phyloP scores from a whole-genome alignment of 192 early-diverging fungal genomes.

The Umbelopsis sp. region DNA sequence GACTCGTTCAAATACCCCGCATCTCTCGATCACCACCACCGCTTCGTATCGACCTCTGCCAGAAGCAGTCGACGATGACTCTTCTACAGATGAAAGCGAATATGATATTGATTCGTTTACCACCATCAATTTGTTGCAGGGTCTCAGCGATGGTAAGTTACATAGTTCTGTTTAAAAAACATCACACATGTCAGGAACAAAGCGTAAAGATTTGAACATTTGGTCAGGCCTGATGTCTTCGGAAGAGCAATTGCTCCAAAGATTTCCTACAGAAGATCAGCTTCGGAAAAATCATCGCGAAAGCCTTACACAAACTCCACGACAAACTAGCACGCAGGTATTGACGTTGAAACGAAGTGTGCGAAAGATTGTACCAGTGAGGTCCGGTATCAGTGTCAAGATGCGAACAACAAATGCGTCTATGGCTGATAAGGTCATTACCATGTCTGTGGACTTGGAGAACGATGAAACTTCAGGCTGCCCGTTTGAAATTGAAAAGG shows the following conservation, averaged over 20 bases:
- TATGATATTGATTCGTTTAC: constrained; percentile 56
- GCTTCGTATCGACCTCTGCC: constrained; percentile 40
- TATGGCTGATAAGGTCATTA: constrained; percentile 56
- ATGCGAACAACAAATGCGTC: constrained; percentile 65
- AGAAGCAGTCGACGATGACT: constrained; percentile 19
- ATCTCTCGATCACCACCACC: constrained; percentile 42
- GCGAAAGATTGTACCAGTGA: constrained; percentile 46
- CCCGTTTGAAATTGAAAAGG: constrained; percentile 48
- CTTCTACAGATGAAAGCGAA: constrained; percentile 39
- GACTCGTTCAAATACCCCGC: constrained; percentile 43
- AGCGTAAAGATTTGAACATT: no score
- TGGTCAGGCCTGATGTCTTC: neutral
- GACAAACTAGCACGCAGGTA: neutral
- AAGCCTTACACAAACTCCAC: neutral
- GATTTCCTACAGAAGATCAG: constrained; percentile 6
- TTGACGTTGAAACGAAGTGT: constrained; percentile 44
- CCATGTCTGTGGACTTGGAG: constrained; percentile 68
- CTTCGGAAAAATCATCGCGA: neutral
- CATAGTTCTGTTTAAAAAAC: no score
- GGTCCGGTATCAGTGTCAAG: constrained; percentile 56
- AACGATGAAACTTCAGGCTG: constrained; percentile 57
- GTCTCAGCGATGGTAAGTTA: constrained; percentile 51
- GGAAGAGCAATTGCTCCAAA: neutral
- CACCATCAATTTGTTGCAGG: constrained; percentile 55
- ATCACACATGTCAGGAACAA: no score